Conservation (phyloP, 192 early-diverging fungal genomes). For the Helicostylum pulchrum region DNA sequence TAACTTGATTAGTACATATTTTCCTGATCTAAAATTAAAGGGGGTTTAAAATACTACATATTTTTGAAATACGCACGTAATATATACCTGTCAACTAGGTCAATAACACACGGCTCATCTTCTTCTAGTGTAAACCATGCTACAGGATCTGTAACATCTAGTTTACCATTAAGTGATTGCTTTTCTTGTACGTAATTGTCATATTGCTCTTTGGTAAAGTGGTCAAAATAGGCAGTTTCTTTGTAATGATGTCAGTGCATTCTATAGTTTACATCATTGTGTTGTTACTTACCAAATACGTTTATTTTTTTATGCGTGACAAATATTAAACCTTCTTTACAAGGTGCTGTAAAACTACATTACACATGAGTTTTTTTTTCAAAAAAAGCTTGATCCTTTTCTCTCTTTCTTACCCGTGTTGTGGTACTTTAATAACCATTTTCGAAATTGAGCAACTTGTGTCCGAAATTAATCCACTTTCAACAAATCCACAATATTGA, state of each 20-base stretch:
- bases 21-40: slow-evolving; percentile 43
- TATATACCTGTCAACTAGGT: slow-evolving; percentile 24
- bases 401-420: slow-evolving; percentile 31
- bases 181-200: slow-evolving; percentile 6
- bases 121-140: slow-evolving; percentile 32
- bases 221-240: slow-evolving; percentile 37
- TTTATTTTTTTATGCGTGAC: slow-evolving; percentile 48
- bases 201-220: slow-evolving; percentile 34
- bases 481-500: slow-evolving; percentile 9
- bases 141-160: slow-evolving; percentile 28
- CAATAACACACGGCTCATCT: slow-evolving; percentile 11
- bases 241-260: not conserved
- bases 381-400: not conserved
- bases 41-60: not conserved
- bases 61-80: not conserved
- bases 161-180: not conserved
- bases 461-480: slow-evolving; percentile 7
- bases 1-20: slow-evolving; percentile 50
- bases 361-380: not conserved
- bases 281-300: slow-evolving; percentile 25
- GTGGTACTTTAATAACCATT: slow-evolving; percentile 46
- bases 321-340: slow-evolving; percentile 54
- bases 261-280: not conserved
- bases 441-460: slow-evolving; percentile 41
- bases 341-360: slow-evolving; percentile 48